Percentiles rank a stretch among this genome's conserved stretches.
phyloP scores from a whole-genome alignment of 352 stramenopile species.

The Blastocystis sp. region DNA sequence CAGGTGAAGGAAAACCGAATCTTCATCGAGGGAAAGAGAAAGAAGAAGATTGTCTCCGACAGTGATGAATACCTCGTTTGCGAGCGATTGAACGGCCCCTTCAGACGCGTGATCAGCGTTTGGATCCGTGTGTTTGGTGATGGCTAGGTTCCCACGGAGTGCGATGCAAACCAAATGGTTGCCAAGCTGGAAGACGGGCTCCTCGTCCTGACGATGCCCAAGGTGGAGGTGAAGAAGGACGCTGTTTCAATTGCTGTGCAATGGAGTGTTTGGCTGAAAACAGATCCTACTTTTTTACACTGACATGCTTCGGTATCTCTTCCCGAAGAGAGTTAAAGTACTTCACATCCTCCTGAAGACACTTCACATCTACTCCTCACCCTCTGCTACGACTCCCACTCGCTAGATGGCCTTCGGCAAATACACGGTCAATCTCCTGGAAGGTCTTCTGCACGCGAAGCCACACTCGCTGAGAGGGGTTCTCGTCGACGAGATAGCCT shows the following conservation, averaged over 20 bases:
- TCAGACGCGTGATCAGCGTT: constrained; percentile 38
- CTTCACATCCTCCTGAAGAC: constrained; percentile 20
- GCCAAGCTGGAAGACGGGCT: constrained; percentile 63
- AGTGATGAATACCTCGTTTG: constrained; percentile 39
- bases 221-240: constrained; percentile 2
- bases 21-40: constrained; percentile 66
- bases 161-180: constrained; percentile 26
- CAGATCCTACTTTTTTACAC: constrained; percentile 1
- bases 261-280: constrained; percentile 24
- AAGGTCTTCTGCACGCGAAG: constrained; percentile 54
- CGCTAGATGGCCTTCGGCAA: constrained; percentile 27
- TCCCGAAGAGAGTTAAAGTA: constrained; percentile 35
- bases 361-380: constrained; percentile 35
- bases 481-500: constrained; percentile 33
- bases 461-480: constrained; percentile 42
- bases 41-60: constrained; percentile 57
- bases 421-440: constrained; percentile 42
- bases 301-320: constrained; percentile 47
- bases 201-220: constrained; percentile 62
- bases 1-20: constrained; percentile 58
- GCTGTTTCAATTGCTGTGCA: not conserved
- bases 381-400: not conserved
- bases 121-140: not conserved
- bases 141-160: constrained; percentile 9
- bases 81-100: constrained; percentile 28